Evolutionary conservation across 495 filamentous ascomycete species (phyloP).

Genomic region (Penicillium antarcticum): DNA sequence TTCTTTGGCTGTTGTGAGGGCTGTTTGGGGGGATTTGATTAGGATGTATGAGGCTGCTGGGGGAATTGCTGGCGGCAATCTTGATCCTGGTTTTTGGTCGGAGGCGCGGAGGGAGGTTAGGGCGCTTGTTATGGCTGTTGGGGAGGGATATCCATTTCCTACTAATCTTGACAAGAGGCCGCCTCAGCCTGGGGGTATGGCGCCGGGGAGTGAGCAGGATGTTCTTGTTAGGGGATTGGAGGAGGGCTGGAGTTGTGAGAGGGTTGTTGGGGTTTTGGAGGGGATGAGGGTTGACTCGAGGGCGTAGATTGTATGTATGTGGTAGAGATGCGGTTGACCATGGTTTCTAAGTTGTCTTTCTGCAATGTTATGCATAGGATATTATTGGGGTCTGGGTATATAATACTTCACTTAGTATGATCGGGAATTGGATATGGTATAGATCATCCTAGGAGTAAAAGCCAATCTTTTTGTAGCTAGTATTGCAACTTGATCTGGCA

Average conservation of each 20-base stretch:
- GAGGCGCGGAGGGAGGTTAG: slow-evolving; percentile 12
- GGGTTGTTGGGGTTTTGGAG: slow-evolving; percentile 35
- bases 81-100: slow-evolving; percentile 19
- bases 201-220: slow-evolving; percentile 53
- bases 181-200: slow-evolving; percentile 49
- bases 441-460: too few species aligned
- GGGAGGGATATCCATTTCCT: slow-evolving; percentile 56
- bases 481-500: too few species aligned
- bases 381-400: too few species aligned
- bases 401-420: too few species aligned
- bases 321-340: too few species aligned
- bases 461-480: too few species aligned
- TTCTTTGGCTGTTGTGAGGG: slow-evolving; percentile 37
- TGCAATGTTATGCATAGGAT: too few species aligned
- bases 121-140: slow-evolving; percentile 42
- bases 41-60: slow-evolving; percentile 30
- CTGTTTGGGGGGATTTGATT: slow-evolving; percentile 36
- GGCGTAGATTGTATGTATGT: slow-evolving; percentile 11
- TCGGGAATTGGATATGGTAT: too few species aligned
- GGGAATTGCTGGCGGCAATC: slow-evolving; percentile 17
- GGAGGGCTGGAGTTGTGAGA: slow-evolving; percentile 30
- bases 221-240: slow-evolving; percentile 40
- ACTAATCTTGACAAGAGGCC: slow-evolving; percentile 52
- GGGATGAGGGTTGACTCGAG: slow-evolving; percentile 32
- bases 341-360: too few species aligned